phyloP scores from a whole-genome alignment of 1,284 basidiomycete genomes.

The Agroathelia rolfsii region DNA sequence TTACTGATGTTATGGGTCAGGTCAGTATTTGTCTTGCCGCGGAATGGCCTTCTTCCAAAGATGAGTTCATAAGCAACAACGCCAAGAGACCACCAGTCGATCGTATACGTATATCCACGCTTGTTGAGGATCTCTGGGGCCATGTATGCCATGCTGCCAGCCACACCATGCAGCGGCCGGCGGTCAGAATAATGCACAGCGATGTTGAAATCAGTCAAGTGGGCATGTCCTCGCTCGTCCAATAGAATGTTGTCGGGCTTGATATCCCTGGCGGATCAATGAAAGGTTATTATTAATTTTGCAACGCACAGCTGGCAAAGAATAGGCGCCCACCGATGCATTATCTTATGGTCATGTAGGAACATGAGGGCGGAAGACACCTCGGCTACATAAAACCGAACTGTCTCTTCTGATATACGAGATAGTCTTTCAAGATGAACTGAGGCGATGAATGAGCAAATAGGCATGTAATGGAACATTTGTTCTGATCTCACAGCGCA shows the following conservation, averaged over 20 bases:
- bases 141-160: slow-evolving; percentile 99
- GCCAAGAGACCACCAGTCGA: slow-evolving; percentile 96
- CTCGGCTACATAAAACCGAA: slow-evolving; percentile 88
- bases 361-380: slow-evolving; percentile 85
- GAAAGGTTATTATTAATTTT: slow-evolving; percentile 8
- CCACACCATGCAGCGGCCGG: slow-evolving; percentile 81
- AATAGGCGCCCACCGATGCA: slow-evolving; percentile 70
- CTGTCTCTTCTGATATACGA: slow-evolving; percentile 72
- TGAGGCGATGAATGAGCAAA: slow-evolving; percentile 22
- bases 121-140: slow-evolving; percentile 87
- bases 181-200: slow-evolving; percentile 92
- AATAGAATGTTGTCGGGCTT: slow-evolving; percentile 98
- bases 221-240: slow-evolving; percentile 91
- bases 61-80: slow-evolving; percentile 88
- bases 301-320: too few species aligned
- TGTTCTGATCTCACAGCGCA: slow-evolving; percentile 64
- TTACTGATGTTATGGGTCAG: slow-evolving; percentile 83
- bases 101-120: slow-evolving; percentile 79
- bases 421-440: slow-evolving; percentile 91
- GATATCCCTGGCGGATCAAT: slow-evolving; percentile 60
- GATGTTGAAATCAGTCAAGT: slow-evolving; percentile 98
- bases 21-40: slow-evolving; percentile 84
- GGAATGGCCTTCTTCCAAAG: slow-evolving; percentile 86
- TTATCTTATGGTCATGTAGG: slow-evolving; percentile 86
- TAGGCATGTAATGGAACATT: slow-evolving; percentile 20